phyloP scores from a whole-genome alignment of 768 basidiomycete genomes.

The Hygrocybe punicea region DNA sequence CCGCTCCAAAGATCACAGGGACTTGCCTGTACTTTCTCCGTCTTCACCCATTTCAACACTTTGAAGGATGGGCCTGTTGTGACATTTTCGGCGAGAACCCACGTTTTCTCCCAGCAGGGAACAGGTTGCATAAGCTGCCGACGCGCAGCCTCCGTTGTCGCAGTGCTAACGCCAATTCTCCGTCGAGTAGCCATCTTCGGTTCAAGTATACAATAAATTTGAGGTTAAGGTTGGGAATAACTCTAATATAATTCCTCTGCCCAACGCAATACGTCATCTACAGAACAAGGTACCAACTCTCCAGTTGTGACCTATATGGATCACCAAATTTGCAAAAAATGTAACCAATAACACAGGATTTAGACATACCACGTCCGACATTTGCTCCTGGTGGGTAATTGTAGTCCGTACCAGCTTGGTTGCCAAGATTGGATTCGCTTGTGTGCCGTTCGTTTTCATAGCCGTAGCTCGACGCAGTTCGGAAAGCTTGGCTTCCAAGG shows the following conservation, averaged over 20 bases:
- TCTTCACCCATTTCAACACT: slow-evolving; percentile 75
- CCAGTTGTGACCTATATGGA: background rate
- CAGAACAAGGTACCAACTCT: background rate
- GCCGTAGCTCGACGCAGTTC: slow-evolving; percentile 42
- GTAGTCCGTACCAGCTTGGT: no score
- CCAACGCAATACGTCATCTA: background rate
- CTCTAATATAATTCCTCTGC: background rate
- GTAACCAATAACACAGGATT: background rate
- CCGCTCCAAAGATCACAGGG: background rate
- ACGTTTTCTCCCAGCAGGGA: slow-evolving; percentile 79
- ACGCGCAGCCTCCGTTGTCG: slow-evolving; percentile 76
- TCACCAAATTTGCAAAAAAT: background rate
- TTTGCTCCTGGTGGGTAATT: background rate
- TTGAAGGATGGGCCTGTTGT: slow-evolving; percentile 46
- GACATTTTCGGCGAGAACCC: slow-evolving; percentile 56
- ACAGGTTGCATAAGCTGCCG: slow-evolving; percentile 88
- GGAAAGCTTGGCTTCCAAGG: slow-evolving; percentile 58
- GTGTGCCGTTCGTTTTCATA: background rate
- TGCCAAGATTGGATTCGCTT: background rate
- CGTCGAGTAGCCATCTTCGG: slow-evolving; percentile 78
- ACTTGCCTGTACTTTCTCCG: slow-evolving; percentile 71
- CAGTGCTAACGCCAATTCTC: slow-evolving; percentile 72
- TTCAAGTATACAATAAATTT: background rate
- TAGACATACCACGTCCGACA: background rate
- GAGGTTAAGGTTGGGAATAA: background rate